A percentile compares a stretch with the other conserved stretches of the same genome.
Conservation (phyloP, 192 early-diverging fungal species). For the Entomortierella parvispora region DNA sequence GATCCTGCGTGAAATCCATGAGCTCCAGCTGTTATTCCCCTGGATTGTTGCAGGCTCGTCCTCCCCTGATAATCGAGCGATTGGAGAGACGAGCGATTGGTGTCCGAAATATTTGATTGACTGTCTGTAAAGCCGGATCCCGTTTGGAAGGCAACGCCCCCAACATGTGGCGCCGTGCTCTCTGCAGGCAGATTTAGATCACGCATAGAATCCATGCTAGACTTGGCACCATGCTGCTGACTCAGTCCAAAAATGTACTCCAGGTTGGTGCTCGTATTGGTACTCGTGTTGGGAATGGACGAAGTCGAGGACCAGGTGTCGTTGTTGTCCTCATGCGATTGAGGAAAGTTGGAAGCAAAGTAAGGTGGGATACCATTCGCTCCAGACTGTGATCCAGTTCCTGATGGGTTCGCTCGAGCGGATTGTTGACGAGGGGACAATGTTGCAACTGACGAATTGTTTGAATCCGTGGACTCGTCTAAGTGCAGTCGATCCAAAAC, state of each 20-base stretch:
- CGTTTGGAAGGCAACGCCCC: not conserved
- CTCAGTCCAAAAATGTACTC: conserved; percentile 37
- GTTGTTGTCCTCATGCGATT: conserved; percentile 33
- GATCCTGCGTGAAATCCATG: conserved; percentile 6
- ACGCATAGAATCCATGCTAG: conserved; percentile 32
- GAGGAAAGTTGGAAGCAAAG: conserved; percentile 11
- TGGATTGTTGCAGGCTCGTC: conserved; percentile 26
- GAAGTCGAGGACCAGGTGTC: conserved; percentile 45
- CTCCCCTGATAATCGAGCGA: conserved; percentile 23
- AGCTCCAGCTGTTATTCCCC: not conserved
- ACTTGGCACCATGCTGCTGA: conserved; percentile 22
- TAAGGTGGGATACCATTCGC: not conserved
- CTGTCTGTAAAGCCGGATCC: conserved; percentile 10
- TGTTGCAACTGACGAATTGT: not conserved
- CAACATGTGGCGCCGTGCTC: not conserved
- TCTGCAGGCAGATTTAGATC: not conserved
- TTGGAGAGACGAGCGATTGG: conserved; percentile 19
- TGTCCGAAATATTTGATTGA: conserved; percentile 20
- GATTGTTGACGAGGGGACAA: not conserved
- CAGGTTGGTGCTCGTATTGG: conserved; percentile 39
- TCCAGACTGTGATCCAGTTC: not conserved
- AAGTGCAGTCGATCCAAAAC: conserved; percentile 42
- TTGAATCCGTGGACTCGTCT: conserved; percentile 6
- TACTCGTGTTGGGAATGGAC: conserved; percentile 34
- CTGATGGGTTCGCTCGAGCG: not conserved